Conservation (phyloP, 495 filamentous ascomycete genomes). For the Cercophora newfieldiana region DNA sequence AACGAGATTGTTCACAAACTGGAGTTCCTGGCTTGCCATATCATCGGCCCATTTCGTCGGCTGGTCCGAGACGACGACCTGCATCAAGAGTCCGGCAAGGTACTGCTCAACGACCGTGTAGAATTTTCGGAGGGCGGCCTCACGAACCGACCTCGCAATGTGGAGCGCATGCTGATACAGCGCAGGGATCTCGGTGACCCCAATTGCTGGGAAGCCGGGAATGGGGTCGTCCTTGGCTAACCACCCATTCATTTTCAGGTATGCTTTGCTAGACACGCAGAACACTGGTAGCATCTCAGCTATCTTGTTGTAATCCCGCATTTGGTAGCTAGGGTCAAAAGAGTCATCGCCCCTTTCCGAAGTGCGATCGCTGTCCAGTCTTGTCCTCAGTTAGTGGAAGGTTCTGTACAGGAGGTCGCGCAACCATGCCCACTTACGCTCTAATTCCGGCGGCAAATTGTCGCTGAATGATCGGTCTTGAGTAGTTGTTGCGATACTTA, state of each 20-base stretch:
- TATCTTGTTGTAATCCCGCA: constrained; percentile 58
- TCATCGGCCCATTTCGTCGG: constrained; percentile 44
- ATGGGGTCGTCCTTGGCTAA: constrained; percentile 39
- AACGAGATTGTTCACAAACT: constrained; percentile 39
- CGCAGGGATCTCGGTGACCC: constrained; percentile 52
- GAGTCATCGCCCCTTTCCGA: constrained; percentile 13
- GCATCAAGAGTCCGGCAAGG: constrained; percentile 54
- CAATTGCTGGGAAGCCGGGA: constrained; percentile 18
- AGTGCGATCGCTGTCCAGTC: constrained; percentile 24
- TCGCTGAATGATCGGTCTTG: constrained; percentile 49
- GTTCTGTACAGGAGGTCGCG: neutral
- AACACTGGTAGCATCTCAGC: constrained; percentile 58
- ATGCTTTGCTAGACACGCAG: constrained; percentile 59
- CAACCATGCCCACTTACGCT: constrained; percentile 31
- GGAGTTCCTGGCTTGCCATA: constrained; percentile 39
- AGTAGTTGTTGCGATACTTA: constrained; percentile 54
- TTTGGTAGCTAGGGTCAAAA: constrained; percentile 36
- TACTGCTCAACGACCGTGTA: constrained; percentile 51
- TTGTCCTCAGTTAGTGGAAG: constrained; percentile 19
- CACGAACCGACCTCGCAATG: constrained; percentile 42
- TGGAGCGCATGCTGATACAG: constrained; percentile 57
- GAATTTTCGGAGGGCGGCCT: constrained; percentile 19
- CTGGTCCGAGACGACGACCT: constrained; percentile 49
- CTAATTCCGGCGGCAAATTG: constrained; percentile 60
- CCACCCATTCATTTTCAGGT: constrained; percentile 59